These are phyloP conservation scores for Casuarina glauca DNA, from an alignment of 306 rosid species.

Conservation along the genomic window DNA sequence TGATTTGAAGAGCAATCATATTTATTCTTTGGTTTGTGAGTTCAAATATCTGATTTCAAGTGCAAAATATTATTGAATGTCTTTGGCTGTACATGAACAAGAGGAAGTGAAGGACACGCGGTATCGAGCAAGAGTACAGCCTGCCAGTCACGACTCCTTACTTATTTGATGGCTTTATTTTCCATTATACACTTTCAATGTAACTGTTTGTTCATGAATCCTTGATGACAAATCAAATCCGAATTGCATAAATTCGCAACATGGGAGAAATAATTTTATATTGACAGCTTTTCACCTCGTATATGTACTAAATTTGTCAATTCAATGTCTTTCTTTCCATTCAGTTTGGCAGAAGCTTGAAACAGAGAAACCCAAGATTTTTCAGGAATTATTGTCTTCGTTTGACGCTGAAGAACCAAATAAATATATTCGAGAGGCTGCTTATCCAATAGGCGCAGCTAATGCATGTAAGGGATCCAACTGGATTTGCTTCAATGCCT, in stretches of 20 bases:
- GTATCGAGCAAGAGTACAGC: slow-evolving; percentile 81
- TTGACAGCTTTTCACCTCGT: too few relatives aligned
- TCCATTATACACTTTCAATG: neutral
- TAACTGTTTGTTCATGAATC: neutral
- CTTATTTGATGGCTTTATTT: neutral
- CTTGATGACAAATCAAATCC: neutral
- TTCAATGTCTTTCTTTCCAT: slow-evolving; percentile 21
- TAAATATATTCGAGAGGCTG: slow-evolving; percentile 73
- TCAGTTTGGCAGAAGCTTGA: slow-evolving; percentile 97
- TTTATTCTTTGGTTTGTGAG: neutral
- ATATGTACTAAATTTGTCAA: neutral
- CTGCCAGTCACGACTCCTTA: slow-evolving; percentile 37
- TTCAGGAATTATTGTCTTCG: slow-evolving; percentile 85
- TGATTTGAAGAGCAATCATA: neutral
- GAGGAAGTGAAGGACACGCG: slow-evolving; percentile 76
- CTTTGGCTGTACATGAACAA: slow-evolving; percentile 87
- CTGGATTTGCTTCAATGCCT: slow-evolving; percentile 56
- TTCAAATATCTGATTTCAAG: slow-evolving; percentile 46
- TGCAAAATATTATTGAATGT: slow-evolving; percentile 88
- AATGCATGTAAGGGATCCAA: slow-evolving; percentile 60
- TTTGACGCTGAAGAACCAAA: slow-evolving; percentile 82
- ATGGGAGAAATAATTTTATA: neutral
- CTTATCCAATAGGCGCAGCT: slow-evolving; percentile 63
- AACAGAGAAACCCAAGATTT: slow-evolving; percentile 85
- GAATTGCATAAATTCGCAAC: neutral